Percentiles rank a stretch among this genome's conserved stretches.
Conservation (phyloP, 306 rosid genomes). For the Erythrophleum fordii region DNA sequence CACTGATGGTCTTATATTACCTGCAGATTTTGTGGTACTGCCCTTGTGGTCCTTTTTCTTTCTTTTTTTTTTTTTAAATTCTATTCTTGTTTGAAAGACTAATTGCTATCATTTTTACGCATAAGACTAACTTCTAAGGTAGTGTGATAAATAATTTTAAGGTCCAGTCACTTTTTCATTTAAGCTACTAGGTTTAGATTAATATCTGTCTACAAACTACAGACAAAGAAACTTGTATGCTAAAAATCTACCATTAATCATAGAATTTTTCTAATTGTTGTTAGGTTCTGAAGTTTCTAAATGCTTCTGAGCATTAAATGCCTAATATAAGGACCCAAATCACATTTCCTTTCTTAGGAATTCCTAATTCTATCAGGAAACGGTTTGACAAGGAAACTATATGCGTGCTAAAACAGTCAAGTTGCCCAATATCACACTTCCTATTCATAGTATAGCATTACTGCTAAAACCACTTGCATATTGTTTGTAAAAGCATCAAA, state of each 20-base stretch:
- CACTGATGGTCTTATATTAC: slow-evolving; percentile 1
- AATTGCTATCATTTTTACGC: background rate
- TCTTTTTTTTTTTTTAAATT: background rate
- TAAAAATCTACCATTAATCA: background rate
- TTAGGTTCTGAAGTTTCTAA: background rate
- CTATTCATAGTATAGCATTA: background rate
- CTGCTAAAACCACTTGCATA: background rate
- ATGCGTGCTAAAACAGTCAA: background rate
- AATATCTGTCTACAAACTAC: background rate
- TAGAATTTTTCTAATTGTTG: background rate
- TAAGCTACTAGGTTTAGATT: background rate
- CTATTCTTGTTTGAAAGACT: background rate
- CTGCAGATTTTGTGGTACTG: background rate
- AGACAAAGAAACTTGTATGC: background rate
- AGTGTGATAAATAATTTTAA: background rate
- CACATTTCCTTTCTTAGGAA: background rate
- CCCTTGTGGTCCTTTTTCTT: background rate
- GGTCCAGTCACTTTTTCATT: background rate
- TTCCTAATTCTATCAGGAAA: background rate
- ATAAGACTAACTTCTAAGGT: background rate
- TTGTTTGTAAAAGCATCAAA: background rate
- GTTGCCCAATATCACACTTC: background rate
- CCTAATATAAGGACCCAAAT: background rate
- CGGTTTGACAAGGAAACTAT: background rate
- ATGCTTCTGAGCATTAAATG: background rate